Percentiles rank a stretch among this genome's conserved stretches.
These are phyloP conservation scores for Trichoderma reesei DNA, from an alignment of 495 filamentous ascomycete species.

Conservation along the genomic window DNA sequence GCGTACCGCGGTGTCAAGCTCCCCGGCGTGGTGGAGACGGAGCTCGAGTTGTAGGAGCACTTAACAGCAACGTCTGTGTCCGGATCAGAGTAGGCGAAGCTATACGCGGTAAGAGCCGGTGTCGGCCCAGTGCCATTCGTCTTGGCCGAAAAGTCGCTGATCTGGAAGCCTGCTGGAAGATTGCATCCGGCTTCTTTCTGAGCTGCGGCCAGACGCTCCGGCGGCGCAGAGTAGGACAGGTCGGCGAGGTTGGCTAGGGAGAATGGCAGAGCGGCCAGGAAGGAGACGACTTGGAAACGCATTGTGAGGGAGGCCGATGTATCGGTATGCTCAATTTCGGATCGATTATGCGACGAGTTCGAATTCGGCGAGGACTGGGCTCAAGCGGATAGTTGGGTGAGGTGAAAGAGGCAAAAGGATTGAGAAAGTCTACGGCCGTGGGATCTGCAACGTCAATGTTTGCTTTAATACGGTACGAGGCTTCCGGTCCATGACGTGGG, in stretches of 20 bases:
- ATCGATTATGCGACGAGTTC: neutral
- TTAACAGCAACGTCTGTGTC: conserved; percentile 18
- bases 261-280: conserved; percentile 5
- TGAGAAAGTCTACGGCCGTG: neutral
- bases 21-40: conserved; percentile 14
- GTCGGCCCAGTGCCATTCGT: neutral
- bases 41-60: conserved; percentile 23
- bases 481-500: neutral
- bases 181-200: conserved; percentile 15
- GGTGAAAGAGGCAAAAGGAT: neutral
- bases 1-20: conserved; percentile 18
- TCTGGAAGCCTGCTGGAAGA: conserved; percentile 16
- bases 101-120: conserved; percentile 9
- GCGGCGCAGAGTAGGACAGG: conserved; percentile 6
- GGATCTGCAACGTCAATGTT: neutral
- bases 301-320: neutral
- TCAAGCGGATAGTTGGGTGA: too few relatives aligned
- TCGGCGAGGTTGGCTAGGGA: neutral
- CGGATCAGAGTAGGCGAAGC: conserved; percentile 20
- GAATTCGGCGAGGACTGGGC: neutral
- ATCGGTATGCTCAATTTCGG: neutral
- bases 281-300: neutral
- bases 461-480: neutral
- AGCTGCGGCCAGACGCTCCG: neutral
- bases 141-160: conserved; percentile 18